Conservation (phyloP, 2,329 filamentous ascomycete genomes). For the Aspergillus pseudotamarii region DNA sequence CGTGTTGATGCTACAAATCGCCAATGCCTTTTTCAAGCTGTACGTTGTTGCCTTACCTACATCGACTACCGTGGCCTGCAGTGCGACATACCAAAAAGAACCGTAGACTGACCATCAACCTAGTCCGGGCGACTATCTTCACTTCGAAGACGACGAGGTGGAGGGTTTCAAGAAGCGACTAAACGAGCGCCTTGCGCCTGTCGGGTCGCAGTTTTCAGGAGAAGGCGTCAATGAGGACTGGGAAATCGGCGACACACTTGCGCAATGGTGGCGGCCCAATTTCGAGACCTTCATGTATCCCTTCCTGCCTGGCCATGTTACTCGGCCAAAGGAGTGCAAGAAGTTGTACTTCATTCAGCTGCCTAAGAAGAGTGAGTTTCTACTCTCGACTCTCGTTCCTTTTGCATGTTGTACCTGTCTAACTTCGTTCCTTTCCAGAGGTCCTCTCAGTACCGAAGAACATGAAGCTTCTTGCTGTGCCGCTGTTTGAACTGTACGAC, state of each 20-base stretch:
- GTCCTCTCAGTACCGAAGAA: conserved; percentile 97
- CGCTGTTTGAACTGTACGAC: conserved; percentile 96
- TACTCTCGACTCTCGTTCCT: not conserved
- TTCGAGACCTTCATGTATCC: conserved; percentile 99
- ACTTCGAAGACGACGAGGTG: conserved; percentile 83
- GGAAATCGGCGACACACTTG: conserved; percentile 91
- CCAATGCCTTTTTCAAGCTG: conserved; percentile 98
- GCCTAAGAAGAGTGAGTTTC: conserved; percentile 77
- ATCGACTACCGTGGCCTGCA: not conserved
- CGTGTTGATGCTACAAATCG: conserved; percentile 98
- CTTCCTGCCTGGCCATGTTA: conserved; percentile 94
- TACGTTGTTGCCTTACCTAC: conserved; percentile 39
- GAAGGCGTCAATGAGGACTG: conserved; percentile 91
- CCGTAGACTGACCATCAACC: conserved; percentile 4
- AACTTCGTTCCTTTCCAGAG: conserved; percentile 57
- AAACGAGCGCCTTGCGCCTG: conserved; percentile 90
- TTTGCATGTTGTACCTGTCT: not conserved
- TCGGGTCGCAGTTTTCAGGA: conserved; percentile 77
- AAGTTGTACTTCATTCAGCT: conserved; percentile 98
- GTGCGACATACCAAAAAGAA: not conserved
- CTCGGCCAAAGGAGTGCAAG: conserved; percentile 97
- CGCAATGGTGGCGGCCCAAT: conserved; percentile 98
- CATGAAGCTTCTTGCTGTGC: conserved; percentile 97
- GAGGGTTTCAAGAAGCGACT: conserved; percentile 91
- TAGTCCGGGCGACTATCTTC: conserved; percentile 88